A percentile compares a stretch with the other conserved stretches of the same genome.
phyloP scores from a whole-genome alignment of 1,284 basidiomycete genomes.

The Austropuccinia psidii region DNA sequence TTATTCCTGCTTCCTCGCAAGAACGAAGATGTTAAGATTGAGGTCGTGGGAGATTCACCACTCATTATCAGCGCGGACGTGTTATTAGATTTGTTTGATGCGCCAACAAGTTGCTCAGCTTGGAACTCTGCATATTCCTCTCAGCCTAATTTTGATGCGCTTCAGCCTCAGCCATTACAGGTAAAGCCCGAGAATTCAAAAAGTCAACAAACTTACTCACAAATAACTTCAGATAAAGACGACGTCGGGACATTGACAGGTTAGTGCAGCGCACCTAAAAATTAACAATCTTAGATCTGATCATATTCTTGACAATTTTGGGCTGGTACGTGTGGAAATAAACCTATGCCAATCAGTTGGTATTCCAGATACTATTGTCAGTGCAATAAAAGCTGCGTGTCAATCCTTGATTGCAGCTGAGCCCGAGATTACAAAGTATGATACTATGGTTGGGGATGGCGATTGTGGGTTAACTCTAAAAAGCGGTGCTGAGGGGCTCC shows the following conservation, averaged over 20 bases:
- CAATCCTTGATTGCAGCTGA: conserved; percentile 66
- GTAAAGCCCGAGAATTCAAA: conserved; percentile 38
- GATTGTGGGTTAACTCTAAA: conserved; percentile 77
- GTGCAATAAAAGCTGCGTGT: conserved; percentile 60
- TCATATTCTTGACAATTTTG: neutral
- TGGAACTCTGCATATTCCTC: conserved; percentile 53
- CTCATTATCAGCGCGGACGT: conserved; percentile 46
- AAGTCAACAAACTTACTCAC: conserved; percentile 51
- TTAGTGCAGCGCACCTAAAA: no score
- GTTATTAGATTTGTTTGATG: conserved; percentile 69
- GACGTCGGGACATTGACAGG: no score
- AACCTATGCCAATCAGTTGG: conserved; percentile 39
- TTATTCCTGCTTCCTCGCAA: conserved; percentile 64
- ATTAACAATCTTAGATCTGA: no score
- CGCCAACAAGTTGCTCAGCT: conserved; percentile 63
- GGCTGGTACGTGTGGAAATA: conserved; percentile 33
- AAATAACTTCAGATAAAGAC: no score
- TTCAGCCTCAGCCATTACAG: conserved; percentile 39
- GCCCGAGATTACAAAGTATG: conserved; percentile 79
- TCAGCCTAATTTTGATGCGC: conserved; percentile 39
- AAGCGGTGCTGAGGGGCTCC: conserved; percentile 56
- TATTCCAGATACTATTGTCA: conserved; percentile 52
- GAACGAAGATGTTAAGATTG: conserved; percentile 43
- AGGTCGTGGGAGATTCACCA: conserved; percentile 42
- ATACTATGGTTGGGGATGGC: conserved; percentile 65